phyloP scores from a whole-genome alignment of 345 rosid species.

The Eucalyptus urophylla region DNA sequence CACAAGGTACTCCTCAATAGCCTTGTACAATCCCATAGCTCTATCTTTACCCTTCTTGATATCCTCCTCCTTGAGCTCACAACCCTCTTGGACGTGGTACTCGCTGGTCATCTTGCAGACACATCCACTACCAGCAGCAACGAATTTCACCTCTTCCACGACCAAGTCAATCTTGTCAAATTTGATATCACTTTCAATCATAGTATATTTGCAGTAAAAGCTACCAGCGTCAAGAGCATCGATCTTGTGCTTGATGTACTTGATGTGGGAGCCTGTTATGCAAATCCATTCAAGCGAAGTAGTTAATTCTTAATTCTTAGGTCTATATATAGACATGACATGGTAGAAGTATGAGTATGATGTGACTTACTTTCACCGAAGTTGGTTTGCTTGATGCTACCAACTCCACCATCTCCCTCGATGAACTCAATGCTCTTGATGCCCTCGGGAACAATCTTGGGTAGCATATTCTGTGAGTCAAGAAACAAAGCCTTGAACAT shows the following conservation, averaged over 20 bases:
- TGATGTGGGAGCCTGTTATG: not conserved
- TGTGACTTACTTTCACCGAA: not conserved
- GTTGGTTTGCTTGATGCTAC: not conserved
- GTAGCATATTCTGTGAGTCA: not conserved
- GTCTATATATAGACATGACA: not conserved
- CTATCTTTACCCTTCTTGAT: not conserved
- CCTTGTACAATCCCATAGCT: slow-evolving; percentile 7
- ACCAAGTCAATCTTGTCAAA: not conserved
- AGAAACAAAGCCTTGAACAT: not conserved
- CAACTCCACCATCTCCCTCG: not conserved
- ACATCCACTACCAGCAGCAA: not conserved
- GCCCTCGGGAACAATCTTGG: not conserved
- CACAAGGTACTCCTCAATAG: slow-evolving; percentile 10
- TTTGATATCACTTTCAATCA: not conserved
- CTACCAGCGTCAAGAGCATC: not conserved
- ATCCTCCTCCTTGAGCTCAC: slow-evolving; percentile 2
- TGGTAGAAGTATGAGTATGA: too few species aligned
- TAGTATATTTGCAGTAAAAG: not conserved
- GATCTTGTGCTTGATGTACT: not conserved
- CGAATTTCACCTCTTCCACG: not conserved
- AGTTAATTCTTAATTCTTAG: not conserved
- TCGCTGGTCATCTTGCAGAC: not conserved
- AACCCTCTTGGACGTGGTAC: not conserved
- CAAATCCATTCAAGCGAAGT: not conserved
- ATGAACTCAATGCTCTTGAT: not conserved